A percentile compares a stretch with the other conserved stretches of the same genome.
Evolutionary conservation across 371 early-diverging fungal genomes (phyloP).

Genomic region (Haplosporangium sp.): DNA sequence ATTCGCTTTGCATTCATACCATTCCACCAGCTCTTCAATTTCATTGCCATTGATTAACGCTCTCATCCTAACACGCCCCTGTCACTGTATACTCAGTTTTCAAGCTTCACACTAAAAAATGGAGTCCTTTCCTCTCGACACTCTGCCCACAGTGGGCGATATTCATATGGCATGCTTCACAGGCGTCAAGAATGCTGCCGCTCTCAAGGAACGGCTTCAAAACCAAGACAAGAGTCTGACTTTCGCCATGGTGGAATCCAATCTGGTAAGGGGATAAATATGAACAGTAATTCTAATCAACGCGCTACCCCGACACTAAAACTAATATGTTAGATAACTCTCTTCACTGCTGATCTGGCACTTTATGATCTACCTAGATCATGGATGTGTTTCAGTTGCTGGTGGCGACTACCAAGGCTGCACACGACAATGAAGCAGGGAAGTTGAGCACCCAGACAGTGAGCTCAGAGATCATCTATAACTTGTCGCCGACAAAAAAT

Average conservation of each 20-base stretch:
- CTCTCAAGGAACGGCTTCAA: slow-evolving; percentile 61
- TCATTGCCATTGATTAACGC: no score
- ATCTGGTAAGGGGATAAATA: slow-evolving; percentile 52
- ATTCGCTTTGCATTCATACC: no score
- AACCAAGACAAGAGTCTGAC: slow-evolving; percentile 61
- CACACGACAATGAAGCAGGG: slow-evolving; percentile 58
- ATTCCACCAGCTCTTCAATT: no score
- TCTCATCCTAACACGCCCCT: neutral
- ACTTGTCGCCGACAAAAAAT: slow-evolving; percentile 64
- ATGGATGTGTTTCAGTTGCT: slow-evolving; percentile 61
- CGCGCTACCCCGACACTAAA: no score
- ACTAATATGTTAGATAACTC: neutral
- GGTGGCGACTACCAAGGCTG: slow-evolving; percentile 63
- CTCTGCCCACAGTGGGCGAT: slow-evolving; percentile 57
- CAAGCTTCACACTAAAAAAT: slow-evolving; percentile 27
- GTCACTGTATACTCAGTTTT: neutral
- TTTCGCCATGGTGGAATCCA: slow-evolving; percentile 65
- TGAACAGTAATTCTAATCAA: no score
- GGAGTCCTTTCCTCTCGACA: slow-evolving; percentile 68
- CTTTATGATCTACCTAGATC: slow-evolving; percentile 46
- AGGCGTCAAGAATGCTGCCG: slow-evolving; percentile 62
- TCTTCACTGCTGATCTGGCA: neutral
- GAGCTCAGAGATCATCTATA: slow-evolving; percentile 68
- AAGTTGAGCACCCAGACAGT: slow-evolving; percentile 66
- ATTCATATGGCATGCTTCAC: slow-evolving; percentile 66